Evolutionary conservation across 345 rosid species (phyloP), one percentile per base, ranked within the genome.

Genomic region (Eutrema yunnanense): DNA sequence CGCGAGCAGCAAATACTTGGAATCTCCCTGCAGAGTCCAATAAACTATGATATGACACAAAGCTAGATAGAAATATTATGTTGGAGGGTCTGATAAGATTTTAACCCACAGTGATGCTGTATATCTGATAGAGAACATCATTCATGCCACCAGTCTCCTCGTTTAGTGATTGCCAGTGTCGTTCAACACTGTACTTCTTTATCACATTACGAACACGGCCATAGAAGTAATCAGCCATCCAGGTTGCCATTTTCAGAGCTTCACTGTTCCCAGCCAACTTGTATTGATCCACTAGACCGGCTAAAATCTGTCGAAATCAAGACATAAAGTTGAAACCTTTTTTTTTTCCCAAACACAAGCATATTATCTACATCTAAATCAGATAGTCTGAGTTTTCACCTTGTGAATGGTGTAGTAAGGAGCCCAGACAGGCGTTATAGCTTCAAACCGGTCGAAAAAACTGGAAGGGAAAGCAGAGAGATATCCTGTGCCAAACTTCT

Each of bases 101-200:
- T 60, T 4, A 46, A 75, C 74, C 8, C 60, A 89, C 98, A 62
- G 96, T 91, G 51, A 91, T 65, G 48, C 52, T 79, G 67, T 74
- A 94, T 73, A 94, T 78, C 79, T 67, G 85, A 78, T 94, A 91
- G 38, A 91, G 95, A 62, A 94, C 83, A 81, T 94, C 98, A 78
- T 94, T 94, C 98, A 94, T 91, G 67, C 98, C 98, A 64, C 98
- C 97, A 30, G 95, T 89, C 80, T 94, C 98, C 70, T 91, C 97
- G 37, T 94, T 94, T 11, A 91, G 92, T 3, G 98, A 89, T 48
- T 12, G 67, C 85, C 83, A 94, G 62, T 94, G 97, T 68, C 91
- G 73, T 81, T 86, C 95, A 37, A 91, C 69, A 3, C 67, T 85
- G 77, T 86, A 71, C 36, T 44, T 78, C 63, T 33, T 63, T 65